A percentile compares a stretch with the other conserved stretches of the same genome.
Conservation (phyloP, 1,139 yeast species). For the Citeromyces siamensis region DNA sequence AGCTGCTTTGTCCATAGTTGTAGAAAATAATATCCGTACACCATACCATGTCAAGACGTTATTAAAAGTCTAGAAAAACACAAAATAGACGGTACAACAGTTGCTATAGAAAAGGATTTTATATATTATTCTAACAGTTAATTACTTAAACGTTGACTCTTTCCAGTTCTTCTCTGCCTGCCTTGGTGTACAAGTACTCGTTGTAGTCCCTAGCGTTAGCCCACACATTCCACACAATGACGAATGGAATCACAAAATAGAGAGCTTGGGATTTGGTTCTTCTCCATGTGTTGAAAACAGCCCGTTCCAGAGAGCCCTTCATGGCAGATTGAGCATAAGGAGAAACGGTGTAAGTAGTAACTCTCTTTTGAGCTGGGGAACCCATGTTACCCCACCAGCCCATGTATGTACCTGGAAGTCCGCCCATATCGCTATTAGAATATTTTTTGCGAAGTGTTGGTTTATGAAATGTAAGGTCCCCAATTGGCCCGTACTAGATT, state of each 20-base stretch:
- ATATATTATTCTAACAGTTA: neutral
- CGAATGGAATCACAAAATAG: conserved; percentile 67
- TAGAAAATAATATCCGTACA: neutral
- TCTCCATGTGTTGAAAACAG: conserved; percentile 90
- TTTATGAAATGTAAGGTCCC: neutral
- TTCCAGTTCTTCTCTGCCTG: conserved; percentile 89
- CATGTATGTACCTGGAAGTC: conserved; percentile 75
- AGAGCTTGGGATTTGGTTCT: conserved; percentile 82
- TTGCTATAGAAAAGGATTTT: neutral
- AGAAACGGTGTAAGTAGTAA: conserved; percentile 79
- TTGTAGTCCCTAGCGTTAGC: conserved; percentile 81
- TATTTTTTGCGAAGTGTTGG: conserved; percentile 5
- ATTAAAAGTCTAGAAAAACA: neutral
- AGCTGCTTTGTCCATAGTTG: conserved; percentile 22
- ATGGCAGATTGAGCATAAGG: conserved; percentile 91
- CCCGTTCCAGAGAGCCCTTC: conserved; percentile 75
- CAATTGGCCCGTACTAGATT: conserved; percentile 1
- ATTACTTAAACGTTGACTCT: conserved; percentile 50
- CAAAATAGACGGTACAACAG: neutral
- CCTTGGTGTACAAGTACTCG: conserved; percentile 93
- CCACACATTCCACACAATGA: conserved; percentile 82
- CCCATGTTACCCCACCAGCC: conserved; percentile 96
- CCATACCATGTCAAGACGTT: neutral
- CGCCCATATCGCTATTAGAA: conserved; percentile 35
- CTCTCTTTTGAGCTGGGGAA: conserved; percentile 79